phyloP scores from a whole-genome alignment of 2,329 filamentous ascomycete genomes.

The Talaromyces sp. region DNA sequence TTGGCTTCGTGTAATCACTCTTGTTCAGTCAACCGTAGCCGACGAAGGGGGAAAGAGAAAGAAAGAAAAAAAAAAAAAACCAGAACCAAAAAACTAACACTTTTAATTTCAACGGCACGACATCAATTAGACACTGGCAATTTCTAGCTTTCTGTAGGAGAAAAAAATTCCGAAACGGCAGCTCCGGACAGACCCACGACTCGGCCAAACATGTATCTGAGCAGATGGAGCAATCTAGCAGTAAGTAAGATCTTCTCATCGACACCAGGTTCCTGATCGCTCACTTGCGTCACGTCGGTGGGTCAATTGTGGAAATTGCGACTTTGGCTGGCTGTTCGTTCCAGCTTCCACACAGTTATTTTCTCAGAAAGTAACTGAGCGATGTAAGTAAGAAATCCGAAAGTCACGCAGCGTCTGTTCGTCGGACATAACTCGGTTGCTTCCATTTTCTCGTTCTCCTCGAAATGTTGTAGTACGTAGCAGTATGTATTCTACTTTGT shows the following conservation, averaged over 20 bases:
- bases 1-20: neutral
- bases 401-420: neutral
- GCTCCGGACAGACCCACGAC: slow-evolving; percentile 1
- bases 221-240: neutral
- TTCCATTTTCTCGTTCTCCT: neutral
- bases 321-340: slow-evolving; percentile 1
- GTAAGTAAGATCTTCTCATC: neutral
- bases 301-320: slow-evolving; percentile 12
- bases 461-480: too few relatives aligned
- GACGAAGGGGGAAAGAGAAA: neutral
- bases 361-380: neutral
- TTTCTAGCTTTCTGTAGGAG: neutral
- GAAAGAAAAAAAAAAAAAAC: neutral
- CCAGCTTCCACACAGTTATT: neutral
- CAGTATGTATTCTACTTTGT: neutral
- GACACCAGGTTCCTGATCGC: neutral
- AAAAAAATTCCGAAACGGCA: slow-evolving; percentile 10
- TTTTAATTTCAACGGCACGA: neutral
- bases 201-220: neutral
- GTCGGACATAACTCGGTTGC: neutral
- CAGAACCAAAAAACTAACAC: neutral
- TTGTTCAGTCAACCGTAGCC: neutral
- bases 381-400: neutral
- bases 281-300: slow-evolving; percentile 16
- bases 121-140: neutral